Conservation (phyloP, 768 basidiomycete species). For the Tremella fuciformis region DNA sequence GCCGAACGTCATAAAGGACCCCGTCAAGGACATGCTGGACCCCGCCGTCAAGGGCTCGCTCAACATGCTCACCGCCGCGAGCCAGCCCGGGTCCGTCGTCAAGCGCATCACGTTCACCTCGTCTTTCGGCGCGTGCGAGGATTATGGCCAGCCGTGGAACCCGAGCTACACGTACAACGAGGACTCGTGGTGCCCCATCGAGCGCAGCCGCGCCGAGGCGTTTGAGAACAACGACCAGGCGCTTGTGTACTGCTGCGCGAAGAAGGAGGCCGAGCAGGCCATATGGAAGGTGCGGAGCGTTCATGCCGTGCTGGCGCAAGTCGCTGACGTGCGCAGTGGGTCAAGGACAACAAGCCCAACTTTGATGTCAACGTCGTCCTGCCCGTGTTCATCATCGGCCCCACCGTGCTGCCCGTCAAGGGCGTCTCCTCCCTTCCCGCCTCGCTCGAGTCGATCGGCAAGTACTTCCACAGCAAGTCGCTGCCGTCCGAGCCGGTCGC, state of each 20-base stretch:
- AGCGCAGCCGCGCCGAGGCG: background rate
- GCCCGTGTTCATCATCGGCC: conserved; percentile 14
- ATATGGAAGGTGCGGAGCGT: conserved; percentile 17
- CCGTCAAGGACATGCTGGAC: conserved; percentile 15
- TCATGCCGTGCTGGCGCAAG: no score
- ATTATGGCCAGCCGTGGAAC: conserved; percentile 22
- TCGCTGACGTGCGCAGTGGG: no score
- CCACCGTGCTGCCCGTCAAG: conserved; percentile 17
- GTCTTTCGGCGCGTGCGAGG: conserved; percentile 15
- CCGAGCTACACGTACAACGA: conserved; percentile 16
- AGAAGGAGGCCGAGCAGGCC: conserved; percentile 15
- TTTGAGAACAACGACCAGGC: conserved; percentile 20
- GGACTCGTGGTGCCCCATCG: conserved; percentile 11
- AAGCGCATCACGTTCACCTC: conserved; percentile 16
- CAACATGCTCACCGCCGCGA: conserved; percentile 10
- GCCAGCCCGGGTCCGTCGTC: conserved; percentile 9
- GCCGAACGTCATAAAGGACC: conserved; percentile 14
- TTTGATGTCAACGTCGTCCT: background rate
- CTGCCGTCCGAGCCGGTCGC: background rate
- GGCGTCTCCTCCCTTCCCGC: conserved; percentile 5
- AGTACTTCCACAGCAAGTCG: conserved; percentile 7
- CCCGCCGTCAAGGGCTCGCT: conserved; percentile 18
- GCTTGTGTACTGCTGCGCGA: conserved; percentile 19
- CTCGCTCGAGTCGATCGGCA: background rate
- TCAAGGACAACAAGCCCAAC: background rate